Conservation (phyloP, 2,329 filamentous ascomycete genomes). For the Aspergillus tamarii region DNA sequence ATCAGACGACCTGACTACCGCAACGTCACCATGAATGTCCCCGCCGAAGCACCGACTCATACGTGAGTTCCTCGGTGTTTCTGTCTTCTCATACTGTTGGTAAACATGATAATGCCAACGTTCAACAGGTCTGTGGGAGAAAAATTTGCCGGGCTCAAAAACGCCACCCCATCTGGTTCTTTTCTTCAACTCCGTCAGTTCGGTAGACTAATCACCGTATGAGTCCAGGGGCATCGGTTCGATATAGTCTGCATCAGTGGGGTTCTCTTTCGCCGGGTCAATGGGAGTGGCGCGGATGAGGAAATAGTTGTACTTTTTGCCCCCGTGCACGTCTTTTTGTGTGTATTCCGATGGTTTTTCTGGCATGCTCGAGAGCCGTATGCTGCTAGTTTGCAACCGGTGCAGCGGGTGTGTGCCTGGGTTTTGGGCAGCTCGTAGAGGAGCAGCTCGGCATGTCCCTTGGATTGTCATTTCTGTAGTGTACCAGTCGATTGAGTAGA, state of each 20-base stretch:
- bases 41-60: background rate
- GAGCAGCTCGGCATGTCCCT: background rate
- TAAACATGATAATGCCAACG: background rate
- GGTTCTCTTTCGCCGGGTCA: background rate
- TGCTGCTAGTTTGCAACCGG: background rate
- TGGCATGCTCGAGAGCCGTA: background rate
- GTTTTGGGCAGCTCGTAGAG: background rate
- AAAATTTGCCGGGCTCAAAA: background rate
- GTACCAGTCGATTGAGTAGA: background rate
- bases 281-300: constrained; percentile 6
- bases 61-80: background rate
- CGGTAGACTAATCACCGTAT: constrained; percentile 9
- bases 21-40: background rate
- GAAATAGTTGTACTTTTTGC: constrained; percentile 10
- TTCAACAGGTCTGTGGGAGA: background rate
- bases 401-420: background rate
- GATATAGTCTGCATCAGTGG: constrained; percentile 12
- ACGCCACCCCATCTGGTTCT: background rate
- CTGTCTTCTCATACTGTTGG: background rate
- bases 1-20: background rate
- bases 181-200: background rate
- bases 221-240: constrained; percentile 8
- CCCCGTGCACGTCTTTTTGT: background rate
- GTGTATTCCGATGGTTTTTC: background rate
- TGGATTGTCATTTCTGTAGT: no score